Evolutionary conservation across 176 grass and related monocot genomes (phyloP), one percentile per base, ranked within the genome.

Genomic region (Tuctoria greenei): DNA sequence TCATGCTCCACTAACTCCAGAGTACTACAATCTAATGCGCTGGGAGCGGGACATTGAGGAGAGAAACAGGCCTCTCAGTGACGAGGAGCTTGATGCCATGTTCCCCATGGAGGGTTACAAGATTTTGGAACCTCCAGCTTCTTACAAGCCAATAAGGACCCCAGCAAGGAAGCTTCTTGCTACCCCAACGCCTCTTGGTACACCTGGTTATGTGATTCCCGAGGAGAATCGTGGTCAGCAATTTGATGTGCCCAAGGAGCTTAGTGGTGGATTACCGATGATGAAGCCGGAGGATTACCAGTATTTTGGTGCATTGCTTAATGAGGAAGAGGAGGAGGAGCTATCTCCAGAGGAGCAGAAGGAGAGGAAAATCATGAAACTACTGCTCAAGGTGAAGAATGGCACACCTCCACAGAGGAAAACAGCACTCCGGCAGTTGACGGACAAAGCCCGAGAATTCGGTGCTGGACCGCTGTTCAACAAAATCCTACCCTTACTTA

Each of bases 211-310:
- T 77, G 24, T 69, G 23, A 99, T 99, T 58, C 95, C 91, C 25
- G 91, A 95, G 46, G 95, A 99, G 60, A 99, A 99, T 57, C 89
- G 95, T 75, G 91, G 95, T 1, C 91, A 95, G 47, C 91, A 95
- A 8, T 99, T 95, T 86, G 95, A 99, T 78, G 91, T 99, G 44
- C 91, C 91, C 36, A 95, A 95, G 86, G 91, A 99, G 70, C 43
- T 84, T 18, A 49, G 54, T 34, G 87, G 87, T 52, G 95, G 95
- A 50, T 83, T 95, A 71, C 95, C 91, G 0, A 70, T 86, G 36
- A 99, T 99, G 95, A 99, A 99, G 67, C 95, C 85, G 36, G 95
- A 99, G 70, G 95, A 99, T 88, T 99, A 92, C 82, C 95, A 99
- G 47, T 95, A 95, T 82, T 99, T 99, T 81, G 95, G 82, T 37